phyloP scores from a whole-genome alignment of 169 alveolate genomes.

The Plasmodium falciparum region DNA sequence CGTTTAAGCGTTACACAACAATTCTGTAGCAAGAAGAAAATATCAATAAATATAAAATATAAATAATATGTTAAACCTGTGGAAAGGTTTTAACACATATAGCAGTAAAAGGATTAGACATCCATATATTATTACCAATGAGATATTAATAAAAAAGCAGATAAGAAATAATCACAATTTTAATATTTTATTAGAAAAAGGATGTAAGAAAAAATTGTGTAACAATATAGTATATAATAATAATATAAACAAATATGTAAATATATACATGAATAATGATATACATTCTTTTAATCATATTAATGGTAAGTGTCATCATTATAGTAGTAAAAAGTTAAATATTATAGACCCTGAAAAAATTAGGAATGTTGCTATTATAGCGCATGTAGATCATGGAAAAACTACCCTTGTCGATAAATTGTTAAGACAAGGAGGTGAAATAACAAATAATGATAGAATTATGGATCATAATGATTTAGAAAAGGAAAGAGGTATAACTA shows the following conservation, averaged over 20 bases:
- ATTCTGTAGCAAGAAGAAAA: no score
- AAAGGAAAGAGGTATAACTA: conserved; percentile 98
- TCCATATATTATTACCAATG: no score
- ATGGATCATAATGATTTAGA: conserved; percentile 95
- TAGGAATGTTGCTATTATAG: conserved; percentile 98
- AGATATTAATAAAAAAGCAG: no score
- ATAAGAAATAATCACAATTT: no score
- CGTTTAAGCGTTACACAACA: no score
- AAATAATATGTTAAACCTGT: no score
- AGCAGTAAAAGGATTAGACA: no score
- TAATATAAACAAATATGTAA: background rate
- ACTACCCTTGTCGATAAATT: conserved; percentile 97
- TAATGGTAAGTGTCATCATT: background rate
- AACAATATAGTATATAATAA: background rate
- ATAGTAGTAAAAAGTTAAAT: conserved; percentile 51
- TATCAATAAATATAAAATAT: no score
- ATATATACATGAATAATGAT: background rate
- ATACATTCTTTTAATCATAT: background rate
- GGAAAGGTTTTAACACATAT: no score
- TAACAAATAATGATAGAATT: conserved; percentile 79
- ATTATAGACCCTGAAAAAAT: conserved; percentile 83
- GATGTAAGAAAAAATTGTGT: no score
- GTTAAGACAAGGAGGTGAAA: conserved; percentile 85
- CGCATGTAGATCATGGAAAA: conserved; percentile 99
- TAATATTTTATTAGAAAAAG: no score